Evolutionary conservation across 1,284 basidiomycete species (phyloP).

Genomic region (Stygiomarasmius scandens): DNA sequence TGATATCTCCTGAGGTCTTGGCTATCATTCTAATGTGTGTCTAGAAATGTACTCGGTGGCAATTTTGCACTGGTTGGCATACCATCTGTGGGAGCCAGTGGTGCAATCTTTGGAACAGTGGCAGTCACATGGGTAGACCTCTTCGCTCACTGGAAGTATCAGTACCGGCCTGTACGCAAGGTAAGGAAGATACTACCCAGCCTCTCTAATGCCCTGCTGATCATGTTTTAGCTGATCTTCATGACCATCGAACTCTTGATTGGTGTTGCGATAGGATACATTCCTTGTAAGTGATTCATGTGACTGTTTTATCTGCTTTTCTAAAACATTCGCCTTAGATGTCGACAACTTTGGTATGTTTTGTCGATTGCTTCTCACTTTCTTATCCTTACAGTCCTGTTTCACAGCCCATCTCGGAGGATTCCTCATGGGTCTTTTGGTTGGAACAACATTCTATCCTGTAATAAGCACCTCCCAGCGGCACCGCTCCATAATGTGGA

Average conservation of each 20-base stretch:
- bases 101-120: slow-evolving; percentile 92
- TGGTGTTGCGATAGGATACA: slow-evolving; percentile 85
- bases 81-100: slow-evolving; percentile 93
- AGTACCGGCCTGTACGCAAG: slow-evolving; percentile 77
- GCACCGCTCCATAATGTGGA: slow-evolving; percentile 78
- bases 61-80: slow-evolving; percentile 89
- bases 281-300: slow-evolving; percentile 61
- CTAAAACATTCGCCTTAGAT: slow-evolving; percentile 38
- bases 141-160: slow-evolving; percentile 90
- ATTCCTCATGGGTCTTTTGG: slow-evolving; percentile 82
- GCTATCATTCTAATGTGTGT: slow-evolving; percentile 9
- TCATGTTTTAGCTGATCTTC: slow-evolving; percentile 60
- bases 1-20: slow-evolving; percentile 19
- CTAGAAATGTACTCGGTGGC: slow-evolving; percentile 82
- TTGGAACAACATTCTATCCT: slow-evolving; percentile 84
- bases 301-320: slow-evolving; percentile 5
- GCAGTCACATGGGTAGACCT: slow-evolving; percentile 88
- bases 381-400: slow-evolving; percentile 7
- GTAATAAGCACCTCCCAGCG: slow-evolving; percentile 80
- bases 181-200: slow-evolving; percentile 39
- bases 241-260: slow-evolving; percentile 85
- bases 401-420: slow-evolving; percentile 77
- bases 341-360: slow-evolving; percentile 78
- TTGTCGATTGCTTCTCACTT: slow-evolving; percentile 2
- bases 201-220: neutral